Evolutionary conservation across 345 rosid species (phyloP), one percentile per base, ranked within the genome.

Genomic region (Punica granatum): DNA sequence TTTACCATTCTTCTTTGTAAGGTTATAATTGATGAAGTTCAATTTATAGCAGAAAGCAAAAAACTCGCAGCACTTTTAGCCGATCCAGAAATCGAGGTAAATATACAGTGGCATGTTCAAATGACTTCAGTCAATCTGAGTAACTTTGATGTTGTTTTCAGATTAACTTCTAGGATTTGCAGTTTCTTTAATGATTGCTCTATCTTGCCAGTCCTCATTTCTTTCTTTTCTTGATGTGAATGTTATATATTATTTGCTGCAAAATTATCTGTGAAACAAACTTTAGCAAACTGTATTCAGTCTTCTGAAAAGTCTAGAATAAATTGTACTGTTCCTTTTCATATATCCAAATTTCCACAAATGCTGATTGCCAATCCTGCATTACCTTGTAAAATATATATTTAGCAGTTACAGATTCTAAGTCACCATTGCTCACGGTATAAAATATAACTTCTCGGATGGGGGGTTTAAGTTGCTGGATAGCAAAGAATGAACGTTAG

Each of bases 81-180:
- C 36, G 90, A 93, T 83, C 97, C 98, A 36, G 96, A 87, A 76
- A 79, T 90, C 68, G 96, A 93, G 98, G 98, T 90, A 25, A 75
- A 88, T 60, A 74, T 48, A 53, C 25, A 51, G 12, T 62, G 42
- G 15, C 71, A 59, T 15, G 33, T 42, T 69, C 9, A 30, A 67
- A 51, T 54, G n/a, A 66, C 65, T 61, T 30, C 60, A 70, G 65
- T 66, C 28, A 28, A 66, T 68, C 58, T 72, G 31, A n/a, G 28
- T 26, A n/a, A 35, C 25, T 25, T 43, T 65, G 58, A 49, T 36
- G 11, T 70, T 25, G 13, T 43, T 32, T 44, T 44, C 49, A 44
- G 49, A 44, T 44, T 44, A 44, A 16, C 43, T 23, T 28, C 1
- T 26, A 7, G 34, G n/a, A 65, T 65, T 43, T 43, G 36, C 19